Conservation (phyloP, 2,329 filamentous ascomycete genomes). For the Trichoderma simmonsii region DNA sequence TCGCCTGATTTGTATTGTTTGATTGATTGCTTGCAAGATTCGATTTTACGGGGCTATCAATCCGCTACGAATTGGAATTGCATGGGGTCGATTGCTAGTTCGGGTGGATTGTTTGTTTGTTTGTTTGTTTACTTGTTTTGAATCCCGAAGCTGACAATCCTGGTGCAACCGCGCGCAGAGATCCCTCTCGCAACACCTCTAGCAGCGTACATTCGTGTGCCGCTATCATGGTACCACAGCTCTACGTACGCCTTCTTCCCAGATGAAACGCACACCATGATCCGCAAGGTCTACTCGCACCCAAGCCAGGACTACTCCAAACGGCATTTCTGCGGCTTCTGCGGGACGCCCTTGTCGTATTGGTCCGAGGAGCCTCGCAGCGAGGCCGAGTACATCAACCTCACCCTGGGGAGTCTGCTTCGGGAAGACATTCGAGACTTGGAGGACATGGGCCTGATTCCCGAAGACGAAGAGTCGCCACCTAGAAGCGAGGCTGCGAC, state of each 20-base stretch:
- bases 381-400: slow-evolving; percentile 74
- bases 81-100: not conserved
- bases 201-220: slow-evolving; percentile 78
- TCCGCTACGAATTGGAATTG: not conserved
- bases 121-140: not conserved
- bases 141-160: not conserved
- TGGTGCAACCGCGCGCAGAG: slow-evolving; percentile 42
- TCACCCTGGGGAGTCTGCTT: slow-evolving; percentile 75
- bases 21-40: not conserved
- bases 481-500: slow-evolving; percentile 21
- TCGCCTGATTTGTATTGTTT: not conserved
- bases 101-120: not conserved
- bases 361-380: slow-evolving; percentile 72
- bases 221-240: slow-evolving; percentile 75
- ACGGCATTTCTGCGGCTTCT: slow-evolving; percentile 87
- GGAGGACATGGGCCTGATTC: slow-evolving; percentile 72
- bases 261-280: slow-evolving; percentile 68
- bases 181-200: slow-evolving; percentile 68
- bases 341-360: slow-evolving; percentile 78
- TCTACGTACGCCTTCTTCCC: slow-evolving; percentile 71
- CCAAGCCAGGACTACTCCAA: slow-evolving; percentile 56
- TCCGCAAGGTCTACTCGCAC: slow-evolving; percentile 65
- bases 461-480: slow-evolving; percentile 39
- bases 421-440: slow-evolving; percentile 68
- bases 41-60: not conserved